These are phyloP conservation scores for Periconia macrospinosa DNA, from an alignment of 2,329 filamentous ascomycete genomes.

Conservation along the genomic window DNA sequence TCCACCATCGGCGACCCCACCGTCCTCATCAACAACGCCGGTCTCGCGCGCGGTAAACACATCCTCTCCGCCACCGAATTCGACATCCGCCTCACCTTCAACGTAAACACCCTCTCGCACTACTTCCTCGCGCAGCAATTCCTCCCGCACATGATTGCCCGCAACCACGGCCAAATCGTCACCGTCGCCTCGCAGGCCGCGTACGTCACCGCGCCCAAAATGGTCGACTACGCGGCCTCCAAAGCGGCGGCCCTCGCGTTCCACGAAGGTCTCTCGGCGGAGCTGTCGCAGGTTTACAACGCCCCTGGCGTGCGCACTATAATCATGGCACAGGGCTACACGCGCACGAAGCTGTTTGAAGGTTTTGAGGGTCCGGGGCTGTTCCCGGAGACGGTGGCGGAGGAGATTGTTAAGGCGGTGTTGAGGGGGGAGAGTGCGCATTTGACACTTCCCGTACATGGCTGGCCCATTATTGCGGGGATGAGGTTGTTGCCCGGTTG, in stretches of 20 bases:
- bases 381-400: conserved; percentile 65
- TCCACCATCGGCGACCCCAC: conserved; percentile 64
- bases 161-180: conserved; percentile 73
- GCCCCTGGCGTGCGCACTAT: conserved; percentile 68
- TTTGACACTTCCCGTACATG: conserved; percentile 55
- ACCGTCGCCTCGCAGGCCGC: conserved; percentile 68
- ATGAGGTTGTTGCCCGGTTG: conserved; percentile 62
- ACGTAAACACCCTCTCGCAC: conserved; percentile 70
- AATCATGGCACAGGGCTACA: conserved; percentile 66
- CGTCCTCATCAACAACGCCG: conserved; percentile 73
- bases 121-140: conserved; percentile 70
- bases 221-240: conserved; percentile 68
- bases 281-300: conserved; percentile 57
- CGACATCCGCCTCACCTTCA: conserved; percentile 68
- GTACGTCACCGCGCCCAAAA: conserved; percentile 62
- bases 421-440: conserved; percentile 60
- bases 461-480: conserved; percentile 36
- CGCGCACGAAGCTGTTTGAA: conserved; percentile 62
- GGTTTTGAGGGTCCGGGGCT: conserved; percentile 59
- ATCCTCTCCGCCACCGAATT: conserved; percentile 62
- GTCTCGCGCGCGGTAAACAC: conserved; percentile 62
- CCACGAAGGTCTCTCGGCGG: conserved; percentile 61
- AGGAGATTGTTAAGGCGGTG: conserved; percentile 64
- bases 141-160: conserved; percentile 64
- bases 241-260: conserved; percentile 70